Percentiles rank a stretch among this genome's conserved stretches.
These are phyloP conservation scores for Allomyces macrogynus DNA, from an alignment of 192 early-diverging fungal genomes.

Conservation along the genomic window DNA sequence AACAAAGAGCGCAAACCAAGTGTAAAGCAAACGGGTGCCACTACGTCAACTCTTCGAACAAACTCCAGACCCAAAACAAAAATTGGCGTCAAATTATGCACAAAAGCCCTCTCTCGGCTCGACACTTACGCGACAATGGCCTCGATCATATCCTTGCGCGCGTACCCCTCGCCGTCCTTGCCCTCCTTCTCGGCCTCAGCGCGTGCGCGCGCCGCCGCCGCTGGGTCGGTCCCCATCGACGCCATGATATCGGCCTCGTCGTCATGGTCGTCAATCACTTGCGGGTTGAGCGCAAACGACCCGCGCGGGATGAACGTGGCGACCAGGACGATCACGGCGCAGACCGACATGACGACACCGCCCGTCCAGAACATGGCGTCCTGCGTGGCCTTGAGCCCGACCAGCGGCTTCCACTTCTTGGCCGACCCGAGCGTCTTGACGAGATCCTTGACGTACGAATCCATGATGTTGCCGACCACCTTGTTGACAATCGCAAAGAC, in stretches of 20 bases:
- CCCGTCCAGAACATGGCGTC: constrained; percentile 17
- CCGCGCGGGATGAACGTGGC: constrained; percentile 33
- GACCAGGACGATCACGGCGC: constrained; percentile 19
- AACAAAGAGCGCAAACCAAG: too few species aligned
- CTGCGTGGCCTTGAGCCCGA: constrained; percentile 2
- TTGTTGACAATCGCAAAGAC: constrained; percentile 18
- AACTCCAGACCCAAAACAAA: too few species aligned
- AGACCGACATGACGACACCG: constrained; percentile 22
- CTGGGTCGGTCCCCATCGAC: neutral
- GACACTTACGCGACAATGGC: too few species aligned
- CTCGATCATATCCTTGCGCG: too few species aligned
- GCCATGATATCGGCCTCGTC: constrained; percentile 2
- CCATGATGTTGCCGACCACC: constrained; percentile 17
- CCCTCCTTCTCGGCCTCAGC: neutral
- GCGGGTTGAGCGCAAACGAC: constrained; percentile 21
- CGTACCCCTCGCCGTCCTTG: neutral
- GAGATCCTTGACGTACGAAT: constrained; percentile 8
- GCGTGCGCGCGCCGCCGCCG: neutral
- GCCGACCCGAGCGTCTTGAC: neutral
- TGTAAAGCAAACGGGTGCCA: too few species aligned
- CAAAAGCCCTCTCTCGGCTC: too few species aligned
- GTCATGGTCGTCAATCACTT: constrained; percentile 10
- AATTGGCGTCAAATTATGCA: too few species aligned
- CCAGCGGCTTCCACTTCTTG: neutral
- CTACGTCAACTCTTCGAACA: too few species aligned